Base-by-base conservation (phyloP, 2,329 filamentous ascomycete genomes). In the Ceratocystiopsis brevicomis region DNA sequence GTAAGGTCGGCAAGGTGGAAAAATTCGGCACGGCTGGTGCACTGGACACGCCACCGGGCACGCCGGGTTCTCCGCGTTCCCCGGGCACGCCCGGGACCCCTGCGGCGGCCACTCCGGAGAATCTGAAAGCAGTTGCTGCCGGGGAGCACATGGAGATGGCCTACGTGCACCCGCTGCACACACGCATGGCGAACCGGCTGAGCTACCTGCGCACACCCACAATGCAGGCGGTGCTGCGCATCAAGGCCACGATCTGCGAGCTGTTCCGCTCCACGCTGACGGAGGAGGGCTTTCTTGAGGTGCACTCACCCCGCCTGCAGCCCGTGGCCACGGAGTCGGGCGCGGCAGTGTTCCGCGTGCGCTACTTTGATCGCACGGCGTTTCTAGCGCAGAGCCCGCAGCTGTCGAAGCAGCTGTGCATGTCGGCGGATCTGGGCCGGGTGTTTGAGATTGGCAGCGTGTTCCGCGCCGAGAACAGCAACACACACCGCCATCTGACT, bases 381-480 rank as follows among this genome's bases (percentile, higher is more conserved):
- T 95, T 90, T 65, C 64, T 95, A 14, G 87, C 87, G 0, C 87
- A 95, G 62, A 92, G 83, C 48, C 87, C 87, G 8, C 87, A 95
- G 59, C 61, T 95, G 49, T 82, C 84, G 43, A 95, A 95, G 63
- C 87, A 95, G 60, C 88, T 93, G 81, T 74, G 77, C 42, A 85
- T 95, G 37, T 83, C 85, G 6, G 79, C 86, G 25, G 87, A 95
- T 57, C 90, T 94, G 56, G 79, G 80, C 45, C 76, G 78, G 41
- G 87, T 95, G 8, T 95, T 88, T 54, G 87, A 95, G 57, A 78
- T 90, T 50, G 84, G 84, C 15, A 78, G 83, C 2, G 86, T 95
- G 8, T 95, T 95, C 68, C 77, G 87, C 51, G 87, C 87, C 1
- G 87, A 95, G 58, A 92, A 95, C 64, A 92, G 83, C 56, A 95